phyloP scores from a whole-genome alignment of 1,284 basidiomycete genomes.

The Coniferiporia sulphurascens region DNA sequence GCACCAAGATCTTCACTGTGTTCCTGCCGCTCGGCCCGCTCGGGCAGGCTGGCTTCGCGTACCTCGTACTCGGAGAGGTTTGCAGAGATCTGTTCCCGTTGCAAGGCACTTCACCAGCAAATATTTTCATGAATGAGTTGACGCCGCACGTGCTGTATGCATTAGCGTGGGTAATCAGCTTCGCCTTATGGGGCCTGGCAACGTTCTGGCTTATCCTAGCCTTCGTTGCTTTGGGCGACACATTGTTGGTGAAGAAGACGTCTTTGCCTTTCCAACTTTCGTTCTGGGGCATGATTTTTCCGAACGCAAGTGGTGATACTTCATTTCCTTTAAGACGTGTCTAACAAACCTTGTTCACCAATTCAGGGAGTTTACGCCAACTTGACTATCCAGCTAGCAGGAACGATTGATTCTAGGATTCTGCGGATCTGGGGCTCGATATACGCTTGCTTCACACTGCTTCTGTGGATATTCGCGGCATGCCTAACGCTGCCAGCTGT shows the following conservation, averaged over 20 bases:
- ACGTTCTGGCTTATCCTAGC: constrained; percentile 17
- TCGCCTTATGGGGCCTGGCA: constrained; percentile 47
- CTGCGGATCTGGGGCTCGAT: constrained; percentile 51
- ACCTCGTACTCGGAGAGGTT: constrained; percentile 35
- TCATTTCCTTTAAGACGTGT: background rate
- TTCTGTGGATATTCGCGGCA: constrained; percentile 53
- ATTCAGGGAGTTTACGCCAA: constrained; percentile 60
- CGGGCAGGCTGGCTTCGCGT: constrained; percentile 39
- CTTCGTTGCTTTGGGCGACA: constrained; percentile 7
- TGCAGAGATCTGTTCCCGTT: constrained; percentile 29
- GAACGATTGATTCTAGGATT: constrained; percentile 47
- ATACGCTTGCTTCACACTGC: constrained; percentile 45
- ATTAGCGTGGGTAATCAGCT: constrained; percentile 40
- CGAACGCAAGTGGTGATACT: constrained; percentile 41
- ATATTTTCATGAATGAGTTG: constrained; percentile 30
- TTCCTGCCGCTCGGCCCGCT: constrained; percentile 47
- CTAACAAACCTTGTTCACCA: background rate
- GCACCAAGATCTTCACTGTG: constrained; percentile 33
- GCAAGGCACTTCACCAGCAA: constrained; percentile 29
- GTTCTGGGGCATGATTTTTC: constrained; percentile 59
- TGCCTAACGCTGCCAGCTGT: constrained; percentile 36
- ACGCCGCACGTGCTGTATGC: constrained; percentile 38
- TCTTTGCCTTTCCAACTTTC: constrained; percentile 42
- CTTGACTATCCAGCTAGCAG: constrained; percentile 51
- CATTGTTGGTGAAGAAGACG: constrained; percentile 32